A percentile compares a stretch with the other conserved stretches of the same genome.
Evolutionary conservation across 192 early-diverging fungal species (phyloP).

Genomic region (Paraglomus brasilianum): DNA sequence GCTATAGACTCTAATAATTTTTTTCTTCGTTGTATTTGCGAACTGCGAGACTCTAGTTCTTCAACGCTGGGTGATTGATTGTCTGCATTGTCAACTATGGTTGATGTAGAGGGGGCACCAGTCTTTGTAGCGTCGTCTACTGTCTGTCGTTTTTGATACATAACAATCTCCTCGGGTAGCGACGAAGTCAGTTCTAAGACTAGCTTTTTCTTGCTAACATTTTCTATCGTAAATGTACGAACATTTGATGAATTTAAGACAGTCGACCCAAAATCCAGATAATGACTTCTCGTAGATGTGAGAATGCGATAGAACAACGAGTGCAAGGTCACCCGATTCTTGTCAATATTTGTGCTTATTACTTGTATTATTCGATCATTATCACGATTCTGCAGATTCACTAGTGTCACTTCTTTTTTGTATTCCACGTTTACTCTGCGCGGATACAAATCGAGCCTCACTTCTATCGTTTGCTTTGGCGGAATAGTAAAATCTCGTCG

Average conservation of each 20-base stretch:
- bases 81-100: background rate
- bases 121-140: background rate
- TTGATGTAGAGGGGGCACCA: background rate
- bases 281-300: slow-evolving; percentile 86
- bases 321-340: slow-evolving; percentile 95
- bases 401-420: slow-evolving; percentile 92
- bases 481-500: slow-evolving; percentile 73
- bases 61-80: background rate
- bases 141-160: slow-evolving; percentile 37
- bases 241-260: slow-evolving; percentile 78
- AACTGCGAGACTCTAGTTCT: background rate
- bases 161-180: slow-evolving; percentile 38
- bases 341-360: slow-evolving; percentile 91
- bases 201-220: slow-evolving; percentile 64
- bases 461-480: slow-evolving; percentile 70
- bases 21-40: slow-evolving; percentile 31
- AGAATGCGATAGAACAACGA: slow-evolving; percentile 92
- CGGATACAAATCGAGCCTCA: slow-evolving; percentile 94
- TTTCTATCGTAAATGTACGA: slow-evolving; percentile 81
- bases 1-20: slow-evolving; percentile 49
- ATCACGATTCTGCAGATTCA: slow-evolving; percentile 83
- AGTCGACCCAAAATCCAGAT: slow-evolving; percentile 91
- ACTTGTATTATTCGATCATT: slow-evolving; percentile 93
- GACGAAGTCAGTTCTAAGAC: slow-evolving; percentile 49
- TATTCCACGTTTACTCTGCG: slow-evolving; percentile 98